These are phyloP conservation scores for Phlyctochytrium planicorne DNA, from an alignment of 192 early-diverging fungal species.

Conservation along the genomic window DNA sequence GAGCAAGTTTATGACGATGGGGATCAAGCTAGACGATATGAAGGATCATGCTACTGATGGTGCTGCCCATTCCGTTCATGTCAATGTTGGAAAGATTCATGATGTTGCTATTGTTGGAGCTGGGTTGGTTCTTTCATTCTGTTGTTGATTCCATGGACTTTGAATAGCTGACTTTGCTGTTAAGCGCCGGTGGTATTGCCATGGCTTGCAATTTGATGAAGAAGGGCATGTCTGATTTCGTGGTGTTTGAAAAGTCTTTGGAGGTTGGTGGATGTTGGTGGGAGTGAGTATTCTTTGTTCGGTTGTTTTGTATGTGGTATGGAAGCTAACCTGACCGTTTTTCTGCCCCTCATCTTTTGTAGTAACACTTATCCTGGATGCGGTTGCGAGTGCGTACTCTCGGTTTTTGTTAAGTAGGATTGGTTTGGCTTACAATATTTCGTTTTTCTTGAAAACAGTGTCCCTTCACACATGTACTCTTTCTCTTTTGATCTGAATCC, in stretches of 20 bases:
- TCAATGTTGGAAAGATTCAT: too few relatives aligned
- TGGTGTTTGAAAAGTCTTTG: not conserved
- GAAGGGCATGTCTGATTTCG: not conserved
- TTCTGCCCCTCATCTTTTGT: not conserved
- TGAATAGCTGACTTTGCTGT: not conserved
- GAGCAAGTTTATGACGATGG: too few relatives aligned
- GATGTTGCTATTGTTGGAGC: not conserved
- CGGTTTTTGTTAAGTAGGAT: not conserved
- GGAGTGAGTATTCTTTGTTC: not conserved
- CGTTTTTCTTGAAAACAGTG: not conserved
- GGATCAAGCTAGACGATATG: too few relatives aligned
- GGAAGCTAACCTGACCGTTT: not conserved
- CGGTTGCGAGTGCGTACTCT: constrained; percentile 17
- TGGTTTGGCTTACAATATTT: not conserved
- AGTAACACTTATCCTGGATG: constrained; percentile 22
- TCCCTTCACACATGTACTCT: constrained; percentile 26
- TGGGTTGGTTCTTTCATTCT: not conserved
- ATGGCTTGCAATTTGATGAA: not conserved
- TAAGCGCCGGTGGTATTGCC: not conserved
- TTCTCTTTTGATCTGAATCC: constrained; percentile 16
- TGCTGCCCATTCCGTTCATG: too few relatives aligned
- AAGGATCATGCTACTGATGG: too few relatives aligned
- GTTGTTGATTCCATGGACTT: not conserved
- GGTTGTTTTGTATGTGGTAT: not conserved
- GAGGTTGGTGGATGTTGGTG: constrained; percentile 1